These are phyloP conservation scores for Xeromyces bisporus DNA, from an alignment of 495 filamentous ascomycete species.

Conservation along the genomic window DNA sequence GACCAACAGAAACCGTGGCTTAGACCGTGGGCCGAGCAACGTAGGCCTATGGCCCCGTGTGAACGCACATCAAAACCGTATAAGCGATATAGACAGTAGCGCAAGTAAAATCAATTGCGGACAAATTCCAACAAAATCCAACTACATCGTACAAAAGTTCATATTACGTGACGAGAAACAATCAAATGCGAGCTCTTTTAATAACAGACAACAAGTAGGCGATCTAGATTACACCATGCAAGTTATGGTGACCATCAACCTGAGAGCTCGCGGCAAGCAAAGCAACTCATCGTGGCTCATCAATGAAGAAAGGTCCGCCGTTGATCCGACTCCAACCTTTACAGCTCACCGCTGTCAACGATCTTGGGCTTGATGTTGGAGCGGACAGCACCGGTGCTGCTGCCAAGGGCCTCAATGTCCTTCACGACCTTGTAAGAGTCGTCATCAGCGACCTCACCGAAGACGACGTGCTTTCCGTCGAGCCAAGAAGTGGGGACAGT, in stretches of 20 bases:
- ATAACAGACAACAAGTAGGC: constrained; percentile 2
- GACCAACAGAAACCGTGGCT: too few relatives aligned
- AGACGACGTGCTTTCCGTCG: constrained; percentile 95
- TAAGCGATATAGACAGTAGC: too few relatives aligned
- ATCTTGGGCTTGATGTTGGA: constrained; percentile 53
- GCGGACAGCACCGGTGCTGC: constrained; percentile 40
- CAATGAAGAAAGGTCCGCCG: background rate
- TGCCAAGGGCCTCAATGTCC: constrained; percentile 58
- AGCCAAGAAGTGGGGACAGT: constrained; percentile 85
- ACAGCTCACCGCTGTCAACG: constrained; percentile 38
- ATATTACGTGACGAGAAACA: too few relatives aligned
- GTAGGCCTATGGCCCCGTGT: too few relatives aligned
- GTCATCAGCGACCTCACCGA: constrained; percentile 69
- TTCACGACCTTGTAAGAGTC: constrained; percentile 48
- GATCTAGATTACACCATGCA: constrained; percentile 14
- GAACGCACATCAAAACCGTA: too few relatives aligned
- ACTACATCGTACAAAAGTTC: too few relatives aligned
- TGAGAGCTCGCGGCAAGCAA: background rate
- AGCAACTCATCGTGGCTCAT: background rate
- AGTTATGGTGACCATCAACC: constrained; percentile 3
- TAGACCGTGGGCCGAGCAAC: too few relatives aligned
- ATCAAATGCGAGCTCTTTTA: background rate
- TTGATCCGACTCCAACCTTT: constrained; percentile 12
- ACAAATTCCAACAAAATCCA: too few relatives aligned
- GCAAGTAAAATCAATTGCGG: too few relatives aligned